Evolutionary conservation across 331 rosid genomes (phyloP), one percentile per base, ranked within the genome.

Genomic region (Prunus yedoensis): DNA sequence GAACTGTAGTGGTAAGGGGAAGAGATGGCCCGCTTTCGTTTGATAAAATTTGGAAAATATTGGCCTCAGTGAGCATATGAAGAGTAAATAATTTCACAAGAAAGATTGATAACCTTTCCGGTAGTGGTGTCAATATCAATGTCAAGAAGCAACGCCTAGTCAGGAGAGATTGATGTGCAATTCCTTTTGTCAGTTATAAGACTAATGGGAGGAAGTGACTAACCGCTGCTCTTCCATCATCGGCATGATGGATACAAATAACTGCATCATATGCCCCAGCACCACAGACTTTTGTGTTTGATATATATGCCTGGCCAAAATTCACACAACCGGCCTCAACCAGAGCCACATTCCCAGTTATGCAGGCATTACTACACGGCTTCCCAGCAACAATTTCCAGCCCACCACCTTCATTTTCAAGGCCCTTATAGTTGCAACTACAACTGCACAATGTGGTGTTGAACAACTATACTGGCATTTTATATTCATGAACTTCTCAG

Each of bases 201-300:
- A 50, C 43, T 18, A 38, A 38, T 8, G 20, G 66, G 77, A 23
- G 47, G 30, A 27, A 77, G 75, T 76, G 71, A 87, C 94, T 86
- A 80, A 91, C 98, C 53, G 96, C 98, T 88, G 97, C 98, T 80
- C 35, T 90, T 84, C 97, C 97, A 76, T 96, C 97, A 68, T 89
- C 90, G 27, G 98, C 97, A 65, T 94, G 97, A 81, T 91, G 98
- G 74, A 85, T 60, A 83, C 97, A 94, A 73, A 94, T 84, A 50
- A 91, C 91, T 68, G 98, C 52, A 38, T 47, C 52, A 47, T 47
- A 11, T 47, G 52, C 52, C 52, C 16, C 43, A 38, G 87, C 92
- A 72, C 97, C 88, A 46, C 90, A 92, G 68, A 85, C 81, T 79
- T 90, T 89, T 14, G 89, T 88, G 71, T 84, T 90, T 18, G 84